Evolutionary conservation across 441 rosid species (phyloP), one percentile per base, ranked within the genome.

Genomic region (Hypseocharis bilobata): DNA sequence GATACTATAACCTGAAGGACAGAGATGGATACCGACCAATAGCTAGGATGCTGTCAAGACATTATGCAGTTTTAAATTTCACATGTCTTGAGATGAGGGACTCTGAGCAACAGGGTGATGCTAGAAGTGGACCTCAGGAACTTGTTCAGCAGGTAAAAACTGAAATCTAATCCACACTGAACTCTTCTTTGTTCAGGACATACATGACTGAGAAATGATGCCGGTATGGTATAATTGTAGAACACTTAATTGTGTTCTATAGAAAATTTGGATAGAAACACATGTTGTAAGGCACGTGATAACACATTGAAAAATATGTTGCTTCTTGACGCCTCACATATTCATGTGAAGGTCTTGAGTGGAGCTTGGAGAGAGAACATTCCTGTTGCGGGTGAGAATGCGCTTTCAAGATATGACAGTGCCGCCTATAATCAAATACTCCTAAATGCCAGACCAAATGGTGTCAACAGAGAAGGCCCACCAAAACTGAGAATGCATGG

Each of bases 21-120:
- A 79, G 96, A 83, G 92, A 85, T 62, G 96, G 94, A 22, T 88
- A 91, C 76, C 78, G 84, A 63, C 87, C 93, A 0, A 77, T 84
- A 7, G 89, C 97, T 1, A 76, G 90, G 72, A 84, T 88, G 85
- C 77, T 88, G 28, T 81, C 85, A n/a, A 80, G 92, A 73, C 94
- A 88, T 72, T 56, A 71, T 19, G 89, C 74, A 30, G 77, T 83
- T 52, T 65, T 87, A 65, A 88, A 88, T 68, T 88, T 85, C 76
- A 88, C 91, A n/a, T 91, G 94, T 73, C 87, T 91, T 30, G 92
- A 91, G 78, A 86, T 91, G 96, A 81, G 72, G 73, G 71, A 88
- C 81, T 52, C 80, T 0, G 91, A 91, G 49, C 86, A 84, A 62
- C 17, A 26, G 0, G 82, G 77, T 28, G 72, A 67, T 26, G 85